These are phyloP conservation scores for Areca catechu DNA, from an alignment of 176 grass and related monocot species.

Conservation along the genomic window DNA sequence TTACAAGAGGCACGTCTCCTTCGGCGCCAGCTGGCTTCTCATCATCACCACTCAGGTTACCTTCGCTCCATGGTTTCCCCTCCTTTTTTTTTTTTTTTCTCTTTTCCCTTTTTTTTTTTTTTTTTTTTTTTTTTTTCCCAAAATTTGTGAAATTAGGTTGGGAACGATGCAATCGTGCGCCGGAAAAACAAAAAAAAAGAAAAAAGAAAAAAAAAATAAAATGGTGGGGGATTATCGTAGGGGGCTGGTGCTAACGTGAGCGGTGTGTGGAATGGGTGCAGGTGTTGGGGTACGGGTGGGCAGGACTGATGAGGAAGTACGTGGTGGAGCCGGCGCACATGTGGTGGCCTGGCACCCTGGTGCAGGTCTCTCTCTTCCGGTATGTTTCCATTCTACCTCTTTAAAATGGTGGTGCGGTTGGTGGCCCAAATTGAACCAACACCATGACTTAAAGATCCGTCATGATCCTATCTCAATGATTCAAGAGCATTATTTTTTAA, in stretches of 20 bases:
- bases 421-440: too few relatives aligned
- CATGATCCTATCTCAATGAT: neutral
- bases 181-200: too few relatives aligned
- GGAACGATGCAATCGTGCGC: too few relatives aligned
- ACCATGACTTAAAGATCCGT: too few relatives aligned
- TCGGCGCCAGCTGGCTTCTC: slow-evolving; percentile 38
- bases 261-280: neutral
- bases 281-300: slow-evolving; percentile 90
- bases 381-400: too few relatives aligned
- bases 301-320: slow-evolving; percentile 84
- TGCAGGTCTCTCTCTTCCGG: slow-evolving; percentile 92
- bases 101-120: neutral
- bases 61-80: neutral
- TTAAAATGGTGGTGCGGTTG: too few relatives aligned
- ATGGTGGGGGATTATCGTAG: neutral
- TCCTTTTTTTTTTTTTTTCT: too few relatives aligned
- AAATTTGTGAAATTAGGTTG: too few relatives aligned
- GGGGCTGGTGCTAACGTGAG: neutral
- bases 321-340: slow-evolving; percentile 87
- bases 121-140: neutral
- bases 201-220: too few relatives aligned
- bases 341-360: slow-evolving; percentile 72
- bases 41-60: slow-evolving; percentile 54
- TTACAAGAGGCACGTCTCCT: slow-evolving; percentile 51
- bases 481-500: neutral